Conservation (phyloP, 768 basidiomycete species). For the Chalciporus sphaerocephalus region DNA sequence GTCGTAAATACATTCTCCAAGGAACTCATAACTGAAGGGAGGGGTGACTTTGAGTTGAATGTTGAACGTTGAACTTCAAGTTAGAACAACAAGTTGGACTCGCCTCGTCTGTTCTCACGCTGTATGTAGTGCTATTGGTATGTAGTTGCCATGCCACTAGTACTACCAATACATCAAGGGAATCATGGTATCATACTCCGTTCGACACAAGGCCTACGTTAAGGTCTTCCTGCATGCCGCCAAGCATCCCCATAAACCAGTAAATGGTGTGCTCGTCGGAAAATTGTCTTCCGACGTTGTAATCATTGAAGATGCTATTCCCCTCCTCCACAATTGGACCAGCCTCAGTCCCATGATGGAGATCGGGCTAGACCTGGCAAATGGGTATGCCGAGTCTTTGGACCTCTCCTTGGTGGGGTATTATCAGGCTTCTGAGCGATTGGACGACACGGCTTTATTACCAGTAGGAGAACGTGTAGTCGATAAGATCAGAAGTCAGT, state of each 20-base stretch:
- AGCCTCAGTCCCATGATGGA: conserved; percentile 84
- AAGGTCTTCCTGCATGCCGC: conserved; percentile 77
- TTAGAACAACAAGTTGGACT: too few relatives aligned
- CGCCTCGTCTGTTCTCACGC: too few relatives aligned
- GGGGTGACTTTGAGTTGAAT: neutral
- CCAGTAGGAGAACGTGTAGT: conserved; percentile 65
- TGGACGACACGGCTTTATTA: conserved; percentile 57
- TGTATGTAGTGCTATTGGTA: neutral
- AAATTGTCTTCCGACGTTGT: conserved; percentile 38
- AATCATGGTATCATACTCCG: conserved; percentile 42
- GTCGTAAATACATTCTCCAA: conserved; percentile 42
- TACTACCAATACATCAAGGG: neutral
- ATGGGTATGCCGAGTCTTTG: conserved; percentile 51
- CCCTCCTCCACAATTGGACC: conserved; percentile 82
- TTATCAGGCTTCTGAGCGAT: conserved; percentile 66
- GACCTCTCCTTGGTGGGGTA: conserved; percentile 61
- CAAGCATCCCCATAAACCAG: conserved; percentile 70
- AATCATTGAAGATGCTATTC: conserved; percentile 60
- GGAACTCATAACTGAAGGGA: conserved; percentile 16
- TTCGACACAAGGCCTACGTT: conserved; percentile 61
- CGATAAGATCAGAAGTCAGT: conserved; percentile 48
- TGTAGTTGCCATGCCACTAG: neutral
- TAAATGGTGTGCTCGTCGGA: conserved; percentile 77
- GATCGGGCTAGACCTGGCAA: conserved; percentile 70
- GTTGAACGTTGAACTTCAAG: neutral